Evolutionary conservation across 2,329 filamentous ascomycete species (phyloP), one percentile per base, ranked within the genome.

Genomic region (Dryadomyces quercivorus): DNA sequence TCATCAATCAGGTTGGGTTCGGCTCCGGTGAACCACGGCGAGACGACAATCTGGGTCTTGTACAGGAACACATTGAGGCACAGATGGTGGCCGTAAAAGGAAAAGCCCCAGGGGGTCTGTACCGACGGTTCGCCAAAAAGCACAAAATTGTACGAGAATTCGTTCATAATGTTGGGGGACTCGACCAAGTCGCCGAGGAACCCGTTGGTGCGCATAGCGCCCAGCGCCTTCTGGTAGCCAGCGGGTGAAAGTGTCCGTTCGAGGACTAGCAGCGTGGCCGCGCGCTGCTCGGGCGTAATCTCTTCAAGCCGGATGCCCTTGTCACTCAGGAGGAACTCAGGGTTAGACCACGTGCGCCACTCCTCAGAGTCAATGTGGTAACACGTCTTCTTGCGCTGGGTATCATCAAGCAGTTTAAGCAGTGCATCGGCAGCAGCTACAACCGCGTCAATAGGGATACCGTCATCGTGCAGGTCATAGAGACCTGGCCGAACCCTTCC

Each of bases 71-170:
- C 75, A 61, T 82, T 83, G 2, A 91, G 73, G 60, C 85, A 88
- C 2, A 92, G 73, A 61, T 92, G 87, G 65, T 92, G 87, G 7
- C 87, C 87, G 67, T 89, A 92, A 62, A 89, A 81, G 0, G 80
- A 78, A 67, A 80, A 86, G 0, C 85, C 86, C 86, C 86, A 90
- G 0, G 85, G 81, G 2, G 68, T 60, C 0, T 70, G 70, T 0
- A 69, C 63, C 0, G 80, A 82, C 0, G 84, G 84, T 5, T 16
- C n/a, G 12, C 85, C 85, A 63, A 89, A 89, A 1, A 89, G 69
- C 40, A 81, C 78, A 56, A 88, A 84, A 67, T 89, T 89, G 74
- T 90, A 90, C 1, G 82, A 86, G 68, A 77, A 80, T 64, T 88
- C 79, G 68, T 88, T 89, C 76, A 86, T 81, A 52, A 90, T 77